phyloP scores from a whole-genome alignment of 176 grass and related monocot species.

The Sorghum bicolor region Sorghum_bicolor_NCBIv3 NC_012877.2:51732501-51733000 shows the following conservation, averaged over 20 bases:
- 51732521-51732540: neutral
- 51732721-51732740: neutral
- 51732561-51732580: neutral
- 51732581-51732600: neutral
- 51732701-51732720: neutral
- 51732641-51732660: neutral
- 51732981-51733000: neutral
- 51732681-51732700: neutral
- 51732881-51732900: neutral
- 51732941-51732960: slow-evolving; percentile 1
- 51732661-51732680: neutral
- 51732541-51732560: neutral
- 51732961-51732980: neutral
- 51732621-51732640: neutral
- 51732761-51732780: neutral
- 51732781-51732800: neutral
- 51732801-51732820: neutral
- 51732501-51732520: neutral
- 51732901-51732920: neutral
- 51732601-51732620: neutral
- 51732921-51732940: neutral
- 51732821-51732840: neutral
- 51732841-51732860: neutral
- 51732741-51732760: neutral
- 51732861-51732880: neutral